A percentile compares a stretch with the other conserved stretches of the same genome.
Conservation (phyloP, 2,329 filamentous ascomycete species). For the Arachnomyces sp. region DNA sequence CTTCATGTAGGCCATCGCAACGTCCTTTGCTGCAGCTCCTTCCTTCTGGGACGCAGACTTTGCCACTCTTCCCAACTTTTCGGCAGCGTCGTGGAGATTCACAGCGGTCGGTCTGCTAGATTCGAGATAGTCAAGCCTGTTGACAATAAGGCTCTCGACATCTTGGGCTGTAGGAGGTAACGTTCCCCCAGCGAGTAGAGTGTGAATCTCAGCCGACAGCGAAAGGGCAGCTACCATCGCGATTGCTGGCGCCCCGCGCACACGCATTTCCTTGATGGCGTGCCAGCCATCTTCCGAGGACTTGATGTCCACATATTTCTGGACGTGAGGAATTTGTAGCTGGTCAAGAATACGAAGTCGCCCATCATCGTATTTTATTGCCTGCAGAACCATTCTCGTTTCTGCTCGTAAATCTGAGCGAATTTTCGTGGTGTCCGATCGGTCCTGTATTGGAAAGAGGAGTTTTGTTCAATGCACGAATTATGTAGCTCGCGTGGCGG, state of each 20-base stretch:
- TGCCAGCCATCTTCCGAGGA: constrained; percentile 56
- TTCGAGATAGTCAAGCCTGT: constrained; percentile 77
- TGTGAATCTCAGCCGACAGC: constrained; percentile 73
- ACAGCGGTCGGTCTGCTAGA: constrained; percentile 89
- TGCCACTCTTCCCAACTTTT: constrained; percentile 64
- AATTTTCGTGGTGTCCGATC: too few species aligned
- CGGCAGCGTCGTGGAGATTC: constrained; percentile 83
- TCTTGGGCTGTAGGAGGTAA: constrained; percentile 50
- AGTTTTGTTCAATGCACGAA: too few species aligned
- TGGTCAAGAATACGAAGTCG: constrained; percentile 56
- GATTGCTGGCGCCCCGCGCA: constrained; percentile 79
- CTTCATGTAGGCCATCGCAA: constrained; percentile 64
- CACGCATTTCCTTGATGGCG: constrained; percentile 59
- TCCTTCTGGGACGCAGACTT: constrained; percentile 34
- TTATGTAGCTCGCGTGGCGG: too few species aligned
- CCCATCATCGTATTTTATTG: constrained; percentile 53
- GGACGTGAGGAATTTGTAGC: constrained; percentile 53
- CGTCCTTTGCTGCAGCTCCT: constrained; percentile 33
- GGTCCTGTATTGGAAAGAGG: too few species aligned
- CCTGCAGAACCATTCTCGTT: constrained; percentile 45
- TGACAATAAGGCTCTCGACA: constrained; percentile 60
- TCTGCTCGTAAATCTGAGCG: neutral
- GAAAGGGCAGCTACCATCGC: constrained; percentile 93
- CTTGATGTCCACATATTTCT: constrained; percentile 48
- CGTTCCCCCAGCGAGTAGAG: constrained; percentile 27